Percentiles rank a stretch among this genome's conserved stretches.
Conservation (phyloP, 192 early-diverging fungal species). For the Backusella westeae region DNA sequence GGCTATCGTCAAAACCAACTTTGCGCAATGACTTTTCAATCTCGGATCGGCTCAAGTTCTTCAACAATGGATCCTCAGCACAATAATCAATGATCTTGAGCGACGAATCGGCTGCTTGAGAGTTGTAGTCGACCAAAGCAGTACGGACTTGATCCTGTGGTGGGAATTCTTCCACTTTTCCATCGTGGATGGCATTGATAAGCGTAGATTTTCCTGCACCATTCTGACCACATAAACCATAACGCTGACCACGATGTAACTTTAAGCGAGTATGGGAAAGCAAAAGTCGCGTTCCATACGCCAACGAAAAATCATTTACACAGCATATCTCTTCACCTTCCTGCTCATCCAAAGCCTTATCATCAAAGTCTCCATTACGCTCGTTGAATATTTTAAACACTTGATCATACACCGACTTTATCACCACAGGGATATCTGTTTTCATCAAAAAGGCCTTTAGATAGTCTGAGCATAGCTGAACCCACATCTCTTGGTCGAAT, state of each 20-base stretch:
- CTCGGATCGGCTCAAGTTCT: slow-evolving; percentile 45
- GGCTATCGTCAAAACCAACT: slow-evolving; percentile 63
- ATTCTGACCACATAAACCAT: slow-evolving; percentile 78
- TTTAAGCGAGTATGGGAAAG: slow-evolving; percentile 59
- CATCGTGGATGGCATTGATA: slow-evolving; percentile 76
- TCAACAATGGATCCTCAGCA: slow-evolving; percentile 45
- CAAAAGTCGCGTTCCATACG: slow-evolving; percentile 76
- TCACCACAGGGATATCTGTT: slow-evolving; percentile 40
- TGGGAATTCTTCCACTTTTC: slow-evolving; percentile 79
- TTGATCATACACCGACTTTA: slow-evolving; percentile 37
- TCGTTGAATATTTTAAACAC: slow-evolving; percentile 28
- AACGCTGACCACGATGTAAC: slow-evolving; percentile 72
- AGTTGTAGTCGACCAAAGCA: slow-evolving; percentile 72
- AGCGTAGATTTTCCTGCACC: slow-evolving; percentile 84
- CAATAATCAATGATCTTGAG: slow-evolving; percentile 62
- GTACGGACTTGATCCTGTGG: slow-evolving; percentile 66
- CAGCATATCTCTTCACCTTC: slow-evolving; percentile 51
- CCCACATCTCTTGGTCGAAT: slow-evolving; percentile 60
- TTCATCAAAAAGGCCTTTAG: slow-evolving; percentile 54
- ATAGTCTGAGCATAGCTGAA: slow-evolving; percentile 48
- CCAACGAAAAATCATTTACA: slow-evolving; percentile 73
- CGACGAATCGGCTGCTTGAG: slow-evolving; percentile 65
- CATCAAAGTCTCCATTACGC: slow-evolving; percentile 40
- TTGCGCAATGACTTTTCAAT: slow-evolving; percentile 44
- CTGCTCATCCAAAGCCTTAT: slow-evolving; percentile 40